Evolutionary conservation across 1,284 basidiomycete genomes (phyloP).

Genomic region (Ganoderma sinense): DNA sequence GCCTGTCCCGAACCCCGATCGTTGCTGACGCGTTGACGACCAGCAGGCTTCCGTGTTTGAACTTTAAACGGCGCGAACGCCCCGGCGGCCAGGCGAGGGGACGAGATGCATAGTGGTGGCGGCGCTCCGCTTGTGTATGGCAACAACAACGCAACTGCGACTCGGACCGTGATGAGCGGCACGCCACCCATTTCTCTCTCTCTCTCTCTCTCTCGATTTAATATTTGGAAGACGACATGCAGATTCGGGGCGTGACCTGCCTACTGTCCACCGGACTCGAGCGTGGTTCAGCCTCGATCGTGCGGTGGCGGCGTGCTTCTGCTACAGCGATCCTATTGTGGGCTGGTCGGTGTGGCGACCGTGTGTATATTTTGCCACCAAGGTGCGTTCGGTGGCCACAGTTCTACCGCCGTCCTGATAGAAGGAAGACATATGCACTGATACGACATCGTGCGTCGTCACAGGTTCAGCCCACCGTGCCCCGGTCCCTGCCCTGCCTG

Average conservation of each 20-base stretch:
- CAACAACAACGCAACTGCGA: conserved; percentile 3
- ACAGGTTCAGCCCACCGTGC: conserved; percentile 13
- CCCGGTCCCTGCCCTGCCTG: conserved; percentile 7
- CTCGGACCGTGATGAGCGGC: conserved; percentile 17
- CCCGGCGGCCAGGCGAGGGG: conserved; percentile 21
- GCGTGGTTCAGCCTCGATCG: conserved; percentile 9
- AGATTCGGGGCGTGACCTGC: conserved; percentile 15
- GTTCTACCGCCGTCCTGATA: neutral
- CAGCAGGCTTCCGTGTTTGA: conserved; percentile 21
- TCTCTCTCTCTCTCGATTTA: conserved; percentile 11
- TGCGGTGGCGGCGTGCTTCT: neutral
- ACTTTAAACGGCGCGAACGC: neutral
- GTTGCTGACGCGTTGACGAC: neutral
- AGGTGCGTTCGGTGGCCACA: conserved; percentile 16
- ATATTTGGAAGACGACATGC: conserved; percentile 1
- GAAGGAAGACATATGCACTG: neutral
- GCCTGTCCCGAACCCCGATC: neutral
- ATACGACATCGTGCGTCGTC: neutral
- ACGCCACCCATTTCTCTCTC: conserved; percentile 17
- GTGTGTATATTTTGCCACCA: conserved; percentile 26
- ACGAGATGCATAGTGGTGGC: conserved; percentile 7
- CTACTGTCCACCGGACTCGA: neutral
- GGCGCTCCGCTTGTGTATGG: conserved; percentile 27
- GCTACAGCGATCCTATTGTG: neutral
- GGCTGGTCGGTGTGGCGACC: conserved; percentile 29